phyloP scores from a whole-genome alignment of 257 asterid genomes.

The Voacanga thouarsii region DNA sequence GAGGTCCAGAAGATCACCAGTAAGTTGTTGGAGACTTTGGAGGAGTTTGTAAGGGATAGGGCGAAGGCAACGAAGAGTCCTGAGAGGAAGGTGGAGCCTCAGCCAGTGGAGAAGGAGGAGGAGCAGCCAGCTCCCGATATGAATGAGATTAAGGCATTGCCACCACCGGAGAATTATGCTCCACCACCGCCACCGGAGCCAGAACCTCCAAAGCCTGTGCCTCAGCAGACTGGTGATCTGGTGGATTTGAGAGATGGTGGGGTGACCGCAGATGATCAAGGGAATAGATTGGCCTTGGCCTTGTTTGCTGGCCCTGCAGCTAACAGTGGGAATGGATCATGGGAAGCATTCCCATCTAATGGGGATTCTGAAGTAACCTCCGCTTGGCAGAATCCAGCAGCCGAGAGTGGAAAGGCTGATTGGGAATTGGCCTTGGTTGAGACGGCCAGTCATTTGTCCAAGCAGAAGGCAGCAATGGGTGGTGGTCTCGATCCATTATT shows the following conservation, averaged over 20 bases:
- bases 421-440: constrained; percentile 88
- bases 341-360: constrained; percentile 73
- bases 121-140: constrained; percentile 51
- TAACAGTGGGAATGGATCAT: constrained; percentile 52
- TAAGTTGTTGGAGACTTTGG: constrained; percentile 72
- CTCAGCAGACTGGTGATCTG: constrained; percentile 51
- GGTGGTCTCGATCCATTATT: constrained; percentile 75
- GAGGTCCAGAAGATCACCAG: constrained; percentile 69
- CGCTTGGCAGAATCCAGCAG: constrained; percentile 93
- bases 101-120: constrained; percentile 40
- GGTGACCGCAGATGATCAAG: constrained; percentile 72
- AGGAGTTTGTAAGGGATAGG: constrained; percentile 82
- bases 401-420: constrained; percentile 73
- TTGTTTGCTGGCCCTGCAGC: constrained; percentile 64
- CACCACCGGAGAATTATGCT: constrained; percentile 58
- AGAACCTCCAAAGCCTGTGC: constrained; percentile 48
- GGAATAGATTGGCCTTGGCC: constrained; percentile 70
- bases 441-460: constrained; percentile 61
- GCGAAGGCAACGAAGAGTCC: constrained; percentile 70
- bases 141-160: constrained; percentile 77
- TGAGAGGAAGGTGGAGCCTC: constrained; percentile 45
- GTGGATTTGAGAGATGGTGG: constrained; percentile 79
- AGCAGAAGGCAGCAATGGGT: constrained; percentile 69
- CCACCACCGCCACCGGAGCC: constrained; percentile 65
- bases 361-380: constrained; percentile 61